These are phyloP conservation scores for Sphagnum tenellum DNA, from an alignment of 225 moss, liverwort and hornwort species.

Conservation along the genomic window DNA sequence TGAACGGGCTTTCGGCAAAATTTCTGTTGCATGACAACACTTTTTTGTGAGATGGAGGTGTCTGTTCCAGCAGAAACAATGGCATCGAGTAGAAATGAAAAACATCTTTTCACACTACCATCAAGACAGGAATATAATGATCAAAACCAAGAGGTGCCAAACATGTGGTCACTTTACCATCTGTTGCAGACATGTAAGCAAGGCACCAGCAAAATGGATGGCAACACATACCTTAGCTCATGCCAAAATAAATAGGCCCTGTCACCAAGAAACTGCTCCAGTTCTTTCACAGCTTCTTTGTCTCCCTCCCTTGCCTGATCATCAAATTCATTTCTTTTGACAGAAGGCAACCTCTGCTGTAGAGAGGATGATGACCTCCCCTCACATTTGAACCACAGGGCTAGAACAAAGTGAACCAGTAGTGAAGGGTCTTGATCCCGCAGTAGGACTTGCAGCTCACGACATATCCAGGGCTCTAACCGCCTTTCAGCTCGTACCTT, in stretches of 20 bases:
- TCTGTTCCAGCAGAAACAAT: too few species aligned
- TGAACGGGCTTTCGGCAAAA: constrained; percentile 52
- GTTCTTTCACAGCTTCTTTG: constrained; percentile 21
- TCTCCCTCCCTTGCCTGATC: constrained; percentile 10
- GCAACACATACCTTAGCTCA: constrained; percentile 31
- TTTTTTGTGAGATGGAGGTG: too few species aligned
- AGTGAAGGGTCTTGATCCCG: constrained; percentile 23
- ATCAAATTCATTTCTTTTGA: constrained; percentile 1
- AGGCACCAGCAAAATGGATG: too few species aligned
- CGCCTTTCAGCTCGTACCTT: constrained; percentile 33
- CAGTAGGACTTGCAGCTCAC: constrained; percentile 40
- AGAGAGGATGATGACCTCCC: constrained; percentile 3
- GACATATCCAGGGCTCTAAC: constrained; percentile 41
- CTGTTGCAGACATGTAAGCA: too few species aligned
- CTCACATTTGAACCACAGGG: constrained; percentile 27
- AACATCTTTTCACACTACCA: too few species aligned
- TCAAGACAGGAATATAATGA: too few species aligned
- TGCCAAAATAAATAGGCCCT: constrained; percentile 47
- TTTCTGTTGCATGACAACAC: constrained; percentile 15
- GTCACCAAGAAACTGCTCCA: constrained; percentile 32
- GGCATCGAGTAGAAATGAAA: too few species aligned
- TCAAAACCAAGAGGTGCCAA: too few species aligned
- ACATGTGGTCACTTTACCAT: too few species aligned
- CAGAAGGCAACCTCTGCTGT: constrained; percentile 5
- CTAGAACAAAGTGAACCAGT: constrained; percentile 29